These are phyloP conservation scores for Scleroderma citrinum DNA, from an alignment of 768 basidiomycete species.

Conservation along the genomic window DNA sequence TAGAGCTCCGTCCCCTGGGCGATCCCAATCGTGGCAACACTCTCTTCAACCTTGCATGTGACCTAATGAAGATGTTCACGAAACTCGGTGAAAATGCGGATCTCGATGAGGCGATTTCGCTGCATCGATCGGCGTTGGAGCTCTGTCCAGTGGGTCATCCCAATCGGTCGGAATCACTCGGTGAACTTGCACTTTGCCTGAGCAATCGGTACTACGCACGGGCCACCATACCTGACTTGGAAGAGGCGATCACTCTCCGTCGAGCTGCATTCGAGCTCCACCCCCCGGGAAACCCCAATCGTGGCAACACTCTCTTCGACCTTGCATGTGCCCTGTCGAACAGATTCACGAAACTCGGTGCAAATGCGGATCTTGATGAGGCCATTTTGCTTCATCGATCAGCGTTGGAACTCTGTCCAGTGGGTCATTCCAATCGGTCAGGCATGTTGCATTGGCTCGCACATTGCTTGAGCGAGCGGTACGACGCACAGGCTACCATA, in stretches of 20 bases:
- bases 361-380: neutral
- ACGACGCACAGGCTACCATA: neutral
- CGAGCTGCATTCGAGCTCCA: neutral
- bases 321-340: neutral
- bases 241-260: neutral
- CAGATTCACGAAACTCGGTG: neutral
- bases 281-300: neutral
- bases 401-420: neutral
- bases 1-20: constrained; percentile 1
- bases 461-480: neutral
- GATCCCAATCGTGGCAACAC: constrained; percentile 8
- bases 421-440: neutral
- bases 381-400: neutral
- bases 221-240: neutral
- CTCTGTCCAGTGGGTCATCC: neutral
- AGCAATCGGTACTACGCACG: neutral
- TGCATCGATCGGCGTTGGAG: neutral
- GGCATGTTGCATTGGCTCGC: no score
- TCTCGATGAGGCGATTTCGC: neutral
- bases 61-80: constrained; percentile 3
- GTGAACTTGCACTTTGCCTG: neutral
- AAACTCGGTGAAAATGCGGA: neutral
- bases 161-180: neutral
- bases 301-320: neutral
- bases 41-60: constrained; percentile 1